Conservation (phyloP, 371 early-diverging fungal genomes). For the Mortierella sp. region DNA sequence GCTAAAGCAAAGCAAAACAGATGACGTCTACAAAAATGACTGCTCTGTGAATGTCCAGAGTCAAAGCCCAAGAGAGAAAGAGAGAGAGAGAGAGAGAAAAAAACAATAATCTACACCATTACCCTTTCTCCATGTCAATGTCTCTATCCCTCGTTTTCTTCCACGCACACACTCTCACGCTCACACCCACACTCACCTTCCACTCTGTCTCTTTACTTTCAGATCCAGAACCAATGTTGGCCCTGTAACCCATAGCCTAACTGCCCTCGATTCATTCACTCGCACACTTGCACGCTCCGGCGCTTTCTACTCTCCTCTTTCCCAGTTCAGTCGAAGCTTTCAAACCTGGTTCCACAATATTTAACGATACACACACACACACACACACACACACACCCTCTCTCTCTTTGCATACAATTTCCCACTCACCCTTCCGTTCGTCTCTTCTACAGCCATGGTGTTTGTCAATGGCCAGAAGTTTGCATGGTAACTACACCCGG, state of each 20-base stretch:
- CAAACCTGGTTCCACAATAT: neutral
- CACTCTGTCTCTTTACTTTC: neutral
- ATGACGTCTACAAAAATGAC: too few relatives aligned
- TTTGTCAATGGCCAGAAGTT: slow-evolving; percentile 61
- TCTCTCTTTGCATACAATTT: neutral
- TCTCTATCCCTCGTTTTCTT: neutral
- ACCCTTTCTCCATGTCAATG: neutral
- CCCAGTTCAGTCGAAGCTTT: too few relatives aligned
- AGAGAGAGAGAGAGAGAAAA: too few relatives aligned
- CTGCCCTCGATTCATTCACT: neutral
- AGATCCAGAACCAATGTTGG: slow-evolving; percentile 3
- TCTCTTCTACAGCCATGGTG: slow-evolving; percentile 35
- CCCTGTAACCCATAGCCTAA: neutral
- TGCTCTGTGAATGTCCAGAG: too few relatives aligned
- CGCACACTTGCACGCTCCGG: neutral
- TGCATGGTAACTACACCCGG: slow-evolving; percentile 58
- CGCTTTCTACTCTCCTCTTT: neutral
- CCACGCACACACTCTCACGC: neutral
- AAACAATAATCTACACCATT: slow-evolving; percentile 39
- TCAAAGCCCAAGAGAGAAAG: too few relatives aligned
- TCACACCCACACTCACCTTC: neutral
- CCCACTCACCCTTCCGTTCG: neutral
- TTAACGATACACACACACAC: too few relatives aligned
- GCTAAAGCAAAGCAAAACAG: too few relatives aligned
- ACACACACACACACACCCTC: too few relatives aligned